Evolutionary conservation across 305 asterid genomes (phyloP), one percentile per base, ranked within the genome.

Genomic region (Euphrasia arctica): DNA sequence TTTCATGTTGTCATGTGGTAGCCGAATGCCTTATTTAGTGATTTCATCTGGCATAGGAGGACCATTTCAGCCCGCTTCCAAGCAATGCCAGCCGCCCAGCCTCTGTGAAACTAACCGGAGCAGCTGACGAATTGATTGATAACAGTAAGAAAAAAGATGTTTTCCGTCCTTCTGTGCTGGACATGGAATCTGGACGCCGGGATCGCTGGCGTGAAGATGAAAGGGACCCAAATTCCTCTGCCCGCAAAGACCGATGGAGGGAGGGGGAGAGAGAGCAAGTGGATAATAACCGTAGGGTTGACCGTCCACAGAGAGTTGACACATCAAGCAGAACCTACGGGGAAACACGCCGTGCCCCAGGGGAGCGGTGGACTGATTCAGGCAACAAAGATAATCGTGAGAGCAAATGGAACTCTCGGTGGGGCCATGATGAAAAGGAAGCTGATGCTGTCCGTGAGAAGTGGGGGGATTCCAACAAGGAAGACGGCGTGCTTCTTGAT

Each of bases 171-270:
- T 90, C 97, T 5, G 80, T 89, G 64, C 83, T 85, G 54, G 83
- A 87, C 58, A 76, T 72, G 87, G 89, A 83, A 15, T 73, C 89
- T 49, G 84, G 85, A 58, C 84, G 87, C 62, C 83, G 82, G 45
- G 95, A 87, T 58, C 81, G 85, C 71, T 87, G 95, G 95, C 91
- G 85, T 54, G 97, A 89, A 73, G 97, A 89, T 74, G 97, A 90
- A 79, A 85, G 97, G 74, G 95, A 87, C 64, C 75, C 89, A 43
- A 80, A 79, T 75, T 82, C 86, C 31, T 64, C 86, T 52, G 74
- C 67, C 10, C 88, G 91, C 60, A 78, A 75, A 71, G 97, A 85
- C 75, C 73, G 86, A 43, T 87, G 94, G 95, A 83, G 83, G 85
- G 95, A 87, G 71, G 87, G 86, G 74, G 94, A 85, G 57, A 87